Evolutionary conservation across 2,329 filamentous ascomycete species (phyloP), one percentile per base, ranked within the genome.

Genomic region (Colletotrichum musae): DNA sequence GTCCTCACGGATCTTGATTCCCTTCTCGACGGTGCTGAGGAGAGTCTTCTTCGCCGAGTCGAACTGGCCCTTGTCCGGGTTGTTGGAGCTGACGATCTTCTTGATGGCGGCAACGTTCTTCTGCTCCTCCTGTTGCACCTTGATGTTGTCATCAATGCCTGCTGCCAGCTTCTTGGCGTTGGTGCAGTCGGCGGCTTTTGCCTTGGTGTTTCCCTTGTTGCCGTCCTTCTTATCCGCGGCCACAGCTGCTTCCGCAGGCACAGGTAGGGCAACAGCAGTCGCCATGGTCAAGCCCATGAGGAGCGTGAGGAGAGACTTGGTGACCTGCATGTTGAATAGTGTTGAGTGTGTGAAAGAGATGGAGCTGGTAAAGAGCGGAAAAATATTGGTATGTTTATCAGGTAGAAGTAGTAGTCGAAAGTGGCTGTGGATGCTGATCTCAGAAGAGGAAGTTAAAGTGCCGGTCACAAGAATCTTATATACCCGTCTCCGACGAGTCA

Each of bases 101-200:
- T 68, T 59, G 3, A 70, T 21, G 4, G 51, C 52, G 45, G 57
- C 64, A 13, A 70, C 67, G 4, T 72, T 65, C 6, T 58, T 15
- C 43, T 71, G 70, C 70, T 75, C 74, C 58, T 71, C 61, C 68
- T 73, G 62, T 66, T 75, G 74, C 45, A 71, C 71, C 28, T 59
- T 48, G 21, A 75, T 75, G 64, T 75, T 75, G n/a, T 71, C 28
- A 12, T 66, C 58, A 39, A 75, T 75, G 32, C 73, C 73, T 48
- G 65, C 62, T 5, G 73, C 74, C 21, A 75, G 53, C 62, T 74
- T 73, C 52, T 67, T 58, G n/a, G 70, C 70, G 5, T 64, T 59
- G 4, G 64, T 68, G 15, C 74, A 76, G 21, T 69, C 28, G 2
- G 24, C 45, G 6, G 12, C 51, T 10, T 32, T 26, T 3, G 12